These are phyloP conservation scores for Penicillium manginii DNA, from an alignment of 495 filamentous ascomycete species.

Conservation along the genomic window DNA sequence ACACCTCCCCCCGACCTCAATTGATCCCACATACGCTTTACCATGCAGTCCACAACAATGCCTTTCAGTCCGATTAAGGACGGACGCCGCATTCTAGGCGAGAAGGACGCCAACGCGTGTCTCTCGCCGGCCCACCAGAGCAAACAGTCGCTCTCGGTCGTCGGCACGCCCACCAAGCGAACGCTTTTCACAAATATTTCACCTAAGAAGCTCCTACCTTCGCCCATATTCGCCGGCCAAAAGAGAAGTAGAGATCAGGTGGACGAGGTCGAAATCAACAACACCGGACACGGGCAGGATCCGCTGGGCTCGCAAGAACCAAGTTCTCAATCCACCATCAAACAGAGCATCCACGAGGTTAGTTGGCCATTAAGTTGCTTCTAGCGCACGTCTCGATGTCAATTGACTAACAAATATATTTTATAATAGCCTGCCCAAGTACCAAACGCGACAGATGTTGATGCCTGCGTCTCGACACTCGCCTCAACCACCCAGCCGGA, in stretches of 20 bases:
- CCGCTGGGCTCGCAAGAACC: slow-evolving; percentile 16
- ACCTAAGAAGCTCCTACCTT: slow-evolving; percentile 43
- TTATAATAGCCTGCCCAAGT: slow-evolving; percentile 19
- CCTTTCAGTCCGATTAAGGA: slow-evolving; percentile 47
- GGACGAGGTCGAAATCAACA: slow-evolving; percentile 29
- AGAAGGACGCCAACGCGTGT: slow-evolving; percentile 53
- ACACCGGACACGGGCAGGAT: slow-evolving; percentile 21
- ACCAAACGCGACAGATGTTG: slow-evolving; percentile 25
- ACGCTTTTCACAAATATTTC: slow-evolving; percentile 30
- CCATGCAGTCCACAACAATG: slow-evolving; percentile 34
- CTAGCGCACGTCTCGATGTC: background rate
- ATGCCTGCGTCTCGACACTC: slow-evolving; percentile 16
- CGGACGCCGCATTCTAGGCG: slow-evolving; percentile 48
- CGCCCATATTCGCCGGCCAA: slow-evolving; percentile 45
- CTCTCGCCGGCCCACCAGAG: slow-evolving; percentile 40
- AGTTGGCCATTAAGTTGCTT: slow-evolving; percentile 7
- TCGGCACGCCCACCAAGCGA: slow-evolving; percentile 40
- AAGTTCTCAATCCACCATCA: slow-evolving; percentile 16
- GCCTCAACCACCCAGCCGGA: slow-evolving; percentile 20
- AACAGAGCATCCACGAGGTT: slow-evolving; percentile 30
- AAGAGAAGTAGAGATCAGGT: slow-evolving; percentile 49
- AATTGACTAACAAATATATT: slow-evolving; percentile 17
- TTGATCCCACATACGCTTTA: slow-evolving; percentile 7
- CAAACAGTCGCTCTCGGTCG: slow-evolving; percentile 26
- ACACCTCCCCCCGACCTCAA: background rate